Conservation (phyloP, 2,329 filamentous ascomycete species). For the Fusarium annulatum region DNA sequence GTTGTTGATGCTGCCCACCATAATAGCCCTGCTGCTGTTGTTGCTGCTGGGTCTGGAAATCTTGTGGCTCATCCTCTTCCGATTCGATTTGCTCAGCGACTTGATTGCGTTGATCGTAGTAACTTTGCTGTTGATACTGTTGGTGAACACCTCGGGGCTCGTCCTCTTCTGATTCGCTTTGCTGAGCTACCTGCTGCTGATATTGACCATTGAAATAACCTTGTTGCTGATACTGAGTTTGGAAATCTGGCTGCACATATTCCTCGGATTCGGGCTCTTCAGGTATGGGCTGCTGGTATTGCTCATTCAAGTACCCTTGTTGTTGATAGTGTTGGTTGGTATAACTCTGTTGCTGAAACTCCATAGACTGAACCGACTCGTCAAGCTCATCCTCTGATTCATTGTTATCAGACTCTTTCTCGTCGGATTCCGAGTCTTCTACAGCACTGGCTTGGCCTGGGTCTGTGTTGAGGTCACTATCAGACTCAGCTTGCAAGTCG, state of each 20-base stretch:
- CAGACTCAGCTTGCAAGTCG: neutral
- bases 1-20: too few relatives aligned
- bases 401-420: neutral
- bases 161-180: neutral
- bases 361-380: neutral
- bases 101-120: neutral
- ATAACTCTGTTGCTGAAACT: neutral
- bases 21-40: neutral
- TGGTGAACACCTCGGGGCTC: neutral
- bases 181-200: neutral
- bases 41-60: neutral
- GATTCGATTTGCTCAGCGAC: neutral
- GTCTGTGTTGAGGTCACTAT: neutral
- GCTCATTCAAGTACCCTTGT: neutral
- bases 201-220: neutral
- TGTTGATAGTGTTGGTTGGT: neutral
- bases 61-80: neutral
- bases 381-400: neutral
- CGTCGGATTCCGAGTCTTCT: neutral
- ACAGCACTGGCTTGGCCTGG: neutral
- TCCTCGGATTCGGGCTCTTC: neutral
- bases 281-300: neutral
- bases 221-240: neutral
- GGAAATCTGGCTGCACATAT: neutral
- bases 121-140: neutral